These are phyloP conservation scores for Limnomonas spitsbergensis DNA, from an alignment of 139 green algal species.

Conservation along the genomic window DNA sequence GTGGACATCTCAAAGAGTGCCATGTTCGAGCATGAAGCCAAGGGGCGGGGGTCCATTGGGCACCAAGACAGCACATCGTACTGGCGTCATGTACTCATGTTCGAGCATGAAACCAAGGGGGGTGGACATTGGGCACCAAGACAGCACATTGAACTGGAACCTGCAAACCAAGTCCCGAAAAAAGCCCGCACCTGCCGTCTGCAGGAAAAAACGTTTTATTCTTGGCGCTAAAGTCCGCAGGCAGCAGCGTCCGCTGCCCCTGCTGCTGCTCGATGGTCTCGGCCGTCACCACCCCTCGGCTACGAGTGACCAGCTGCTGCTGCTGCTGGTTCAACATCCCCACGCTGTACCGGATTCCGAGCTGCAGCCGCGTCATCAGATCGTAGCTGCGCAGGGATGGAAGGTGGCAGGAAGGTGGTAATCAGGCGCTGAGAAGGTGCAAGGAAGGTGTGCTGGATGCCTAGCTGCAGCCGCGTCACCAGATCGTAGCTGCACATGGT, in stretches of 20 bases:
- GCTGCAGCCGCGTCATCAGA: constrained; percentile 88
- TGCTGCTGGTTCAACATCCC: constrained; percentile 28
- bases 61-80: too few relatives aligned
- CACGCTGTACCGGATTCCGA: constrained; percentile 83
- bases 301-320: constrained; percentile 4
- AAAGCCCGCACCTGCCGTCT: not conserved
- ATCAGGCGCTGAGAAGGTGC: not conserved
- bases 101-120: too few relatives aligned
- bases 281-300: not conserved
- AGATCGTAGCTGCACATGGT: constrained; percentile 76
- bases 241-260: not conserved
- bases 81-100: too few relatives aligned
- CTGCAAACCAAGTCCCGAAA: too few relatives aligned
- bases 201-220: constrained; percentile 13
- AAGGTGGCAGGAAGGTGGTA: too few relatives aligned
- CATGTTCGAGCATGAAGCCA: too few relatives aligned
- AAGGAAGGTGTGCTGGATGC: constrained; percentile 74
- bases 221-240: constrained; percentile 8
- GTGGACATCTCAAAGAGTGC: too few relatives aligned
- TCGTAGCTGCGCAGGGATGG: constrained; percentile 66
- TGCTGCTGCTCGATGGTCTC: constrained; percentile 1
- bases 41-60: too few relatives aligned
- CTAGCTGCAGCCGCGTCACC: constrained; percentile 88
- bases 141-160: too few relatives aligned
- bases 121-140: too few relatives aligned